Evolutionary conservation across 1,284 basidiomycete genomes (phyloP), one percentile per base, ranked within the genome.

Genomic region (Ganoderma multipileum): DNA sequence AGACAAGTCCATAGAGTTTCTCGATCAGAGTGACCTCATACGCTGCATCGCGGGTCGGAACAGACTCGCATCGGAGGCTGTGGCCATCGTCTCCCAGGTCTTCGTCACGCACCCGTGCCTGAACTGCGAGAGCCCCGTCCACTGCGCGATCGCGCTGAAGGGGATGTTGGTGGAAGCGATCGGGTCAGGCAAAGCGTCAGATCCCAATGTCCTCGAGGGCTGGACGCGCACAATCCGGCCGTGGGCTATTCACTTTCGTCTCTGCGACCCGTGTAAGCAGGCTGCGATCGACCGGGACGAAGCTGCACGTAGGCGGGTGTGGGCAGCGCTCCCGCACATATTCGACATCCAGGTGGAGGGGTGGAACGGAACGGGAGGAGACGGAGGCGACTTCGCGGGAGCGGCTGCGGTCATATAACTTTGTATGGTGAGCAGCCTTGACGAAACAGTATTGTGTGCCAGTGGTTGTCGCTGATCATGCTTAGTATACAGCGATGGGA

Each of bases 11-110:
- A 11, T 54, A 20, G 64, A 65, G 52, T 18, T 42, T 12, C 64
- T 69, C 20, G n/a, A 23, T n/a, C 9, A 30, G 3, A 38, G 30
- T 7, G 68, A 69, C 52, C 59, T 68, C 23, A 59, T 50, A 28
- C 33, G 33, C 3, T 68, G 67, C 61, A 28, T 68, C 52, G n/a
- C 55, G 3, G 50, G 26, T 4, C 23, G 26, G 20, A 28, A 4
- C 23, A 28, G 4, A 26, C 50, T 52, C 4, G 11, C 18, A 11
- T 20, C n/a, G 44, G n/a, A n/a, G n/a, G 20, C 44, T 1, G 9
- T 26, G 4, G 23, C 23, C 26, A 16, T 26, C 26, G 8, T 52
- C 11, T 7, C 12, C 7, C 2, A 26, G 26, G 50, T 52, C 50
- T 52, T 28, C 50, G 12, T 14, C 3, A 12, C 14, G 3, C 50